A percentile compares a stretch with the other conserved stretches of the same genome.
These are phyloP conservation scores for Xylariaceae sp. DNA, from an alignment of 2,329 filamentous ascomycete genomes.

Conservation along the genomic window DNA sequence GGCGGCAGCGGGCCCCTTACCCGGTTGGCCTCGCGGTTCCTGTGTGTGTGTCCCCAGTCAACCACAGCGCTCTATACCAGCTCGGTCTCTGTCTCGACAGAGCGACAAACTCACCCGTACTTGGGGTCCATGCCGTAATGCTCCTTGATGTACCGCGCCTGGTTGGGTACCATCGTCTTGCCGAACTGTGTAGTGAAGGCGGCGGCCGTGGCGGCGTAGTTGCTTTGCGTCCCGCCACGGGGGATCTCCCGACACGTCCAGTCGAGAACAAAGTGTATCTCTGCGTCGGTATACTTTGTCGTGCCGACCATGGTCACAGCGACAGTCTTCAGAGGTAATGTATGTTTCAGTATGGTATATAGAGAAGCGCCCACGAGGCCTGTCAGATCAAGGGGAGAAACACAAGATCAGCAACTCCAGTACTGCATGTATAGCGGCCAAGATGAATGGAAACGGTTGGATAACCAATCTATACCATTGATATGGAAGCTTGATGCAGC, in stretches of 20 bases:
- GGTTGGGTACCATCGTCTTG: conserved; percentile 15
- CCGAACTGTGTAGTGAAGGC: conserved; percentile 4
- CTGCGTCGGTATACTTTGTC: conserved; percentile 11
- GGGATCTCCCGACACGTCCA: conserved; percentile 2
- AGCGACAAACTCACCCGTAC: conserved; percentile 26
- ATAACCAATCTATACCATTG: too few relatives aligned
- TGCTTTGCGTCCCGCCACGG: conserved; percentile 1
- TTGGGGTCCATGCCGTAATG: conserved; percentile 33
- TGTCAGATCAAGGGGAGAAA: too few relatives aligned
- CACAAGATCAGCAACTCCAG: too few relatives aligned
- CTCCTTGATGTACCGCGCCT: conserved; percentile 32
- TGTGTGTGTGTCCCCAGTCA: neutral
- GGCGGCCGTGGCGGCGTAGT: neutral
- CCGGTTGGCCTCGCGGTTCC: conserved; percentile 4
- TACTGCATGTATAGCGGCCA: too few relatives aligned
- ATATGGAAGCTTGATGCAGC: too few relatives aligned
- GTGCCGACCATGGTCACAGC: conserved; percentile 5
- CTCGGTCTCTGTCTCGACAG: neutral
- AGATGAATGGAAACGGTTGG: too few relatives aligned
- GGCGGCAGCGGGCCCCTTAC: neutral
- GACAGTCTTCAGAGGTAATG: neutral
- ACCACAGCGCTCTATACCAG: neutral
- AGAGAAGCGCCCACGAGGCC: too few relatives aligned
- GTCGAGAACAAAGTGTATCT: conserved; percentile 14
- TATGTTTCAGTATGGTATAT: neutral